Evolutionary conservation across 345 rosid species (phyloP), one percentile per base, ranked within the genome.

Genomic region (Conringia planisiliqua): DNA sequence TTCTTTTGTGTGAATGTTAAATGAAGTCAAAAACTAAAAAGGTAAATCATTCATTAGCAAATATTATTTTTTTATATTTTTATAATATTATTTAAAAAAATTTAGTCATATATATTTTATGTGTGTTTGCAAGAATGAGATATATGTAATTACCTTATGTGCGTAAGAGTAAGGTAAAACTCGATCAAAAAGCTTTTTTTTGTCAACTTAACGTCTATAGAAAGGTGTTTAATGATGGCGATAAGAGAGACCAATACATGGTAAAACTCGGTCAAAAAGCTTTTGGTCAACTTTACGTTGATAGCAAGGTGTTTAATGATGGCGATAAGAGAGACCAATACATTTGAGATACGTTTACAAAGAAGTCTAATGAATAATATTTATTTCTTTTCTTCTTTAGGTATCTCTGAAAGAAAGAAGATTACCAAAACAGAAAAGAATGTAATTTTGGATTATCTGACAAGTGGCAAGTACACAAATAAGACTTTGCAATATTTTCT

Each of bases 331-430:
- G 39, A 48, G 29, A n/a, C 18, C 7, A 5, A 20, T 20, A 73
- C 29, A 32, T 22, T 43, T 73, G 71, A 43, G 69, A 29, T 44
- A 1, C n/a, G 24, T 20, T 14, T 22, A 24, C 63, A 14, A 43
- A 64, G 4, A 12, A 43, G 11, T 42, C 11, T 42, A 22, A 18
- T 30, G 30, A 44, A 16, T n/a, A n/a, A n/a, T n/a, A 35, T 32
- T 14, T 47, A 24, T 27, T 33, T 44, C 58, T 51, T 42, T 64
- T 66, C 59, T 12, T 65, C 58, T 55, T 16, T 44, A 7, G 78
- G 65, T 66, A 66, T 72, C 72, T 64, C 32, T 33, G 40, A 66
- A 44, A 56, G 40, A 66, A 44, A 56, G 43, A 10, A 56, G 22
- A 54, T 33, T 35, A 50, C 30, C n/a, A 38, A 26, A 7, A n/a